These are phyloP conservation scores for Thermochaetoides dissita DNA, from an alignment of 2,329 filamentous ascomycete genomes.

Conservation along the genomic window DNA sequence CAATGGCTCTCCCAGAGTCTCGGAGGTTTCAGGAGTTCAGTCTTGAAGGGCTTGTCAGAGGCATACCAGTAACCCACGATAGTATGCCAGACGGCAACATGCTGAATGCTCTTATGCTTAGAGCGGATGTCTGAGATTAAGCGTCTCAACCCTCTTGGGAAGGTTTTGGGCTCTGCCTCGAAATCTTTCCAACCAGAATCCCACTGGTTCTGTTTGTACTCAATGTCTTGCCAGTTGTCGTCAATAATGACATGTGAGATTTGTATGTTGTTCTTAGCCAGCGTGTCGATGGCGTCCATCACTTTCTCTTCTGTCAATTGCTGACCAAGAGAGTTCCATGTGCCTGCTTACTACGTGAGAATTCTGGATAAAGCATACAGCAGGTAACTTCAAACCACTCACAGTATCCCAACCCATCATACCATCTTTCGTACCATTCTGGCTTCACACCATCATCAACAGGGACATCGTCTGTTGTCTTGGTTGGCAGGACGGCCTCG, in stretches of 20 bases:
- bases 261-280: constrained; percentile 59
- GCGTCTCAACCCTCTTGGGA: constrained; percentile 65
- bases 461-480: constrained; percentile 27
- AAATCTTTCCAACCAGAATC: constrained; percentile 64
- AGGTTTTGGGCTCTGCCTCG: constrained; percentile 66
- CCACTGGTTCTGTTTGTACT: constrained; percentile 38
- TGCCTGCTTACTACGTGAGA: constrained; percentile 35
- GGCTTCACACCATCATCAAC: constrained; percentile 32
- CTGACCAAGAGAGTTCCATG: constrained; percentile 88
- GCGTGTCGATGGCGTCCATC: constrained; percentile 54
- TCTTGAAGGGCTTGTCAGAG: too few species aligned
- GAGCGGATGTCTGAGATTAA: constrained; percentile 56
- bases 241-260: constrained; percentile 86
- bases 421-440: constrained; percentile 75
- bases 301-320: constrained; percentile 70
- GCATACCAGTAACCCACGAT: constrained; percentile 63
- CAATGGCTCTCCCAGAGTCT: too few species aligned
- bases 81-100: constrained; percentile 91
- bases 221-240: constrained; percentile 85
- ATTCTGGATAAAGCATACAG: too few species aligned
- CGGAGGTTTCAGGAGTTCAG: too few species aligned
- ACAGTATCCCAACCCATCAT: constrained; percentile 87
- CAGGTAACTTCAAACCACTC: constrained; percentile 15
- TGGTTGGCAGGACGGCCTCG: constrained; percentile 15
- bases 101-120: constrained; percentile 57